Evolutionary conservation across 129 eudicot genomes (phyloP), one percentile per base, ranked within the genome.

Genomic region (Oenanthe sinensis): DNA sequence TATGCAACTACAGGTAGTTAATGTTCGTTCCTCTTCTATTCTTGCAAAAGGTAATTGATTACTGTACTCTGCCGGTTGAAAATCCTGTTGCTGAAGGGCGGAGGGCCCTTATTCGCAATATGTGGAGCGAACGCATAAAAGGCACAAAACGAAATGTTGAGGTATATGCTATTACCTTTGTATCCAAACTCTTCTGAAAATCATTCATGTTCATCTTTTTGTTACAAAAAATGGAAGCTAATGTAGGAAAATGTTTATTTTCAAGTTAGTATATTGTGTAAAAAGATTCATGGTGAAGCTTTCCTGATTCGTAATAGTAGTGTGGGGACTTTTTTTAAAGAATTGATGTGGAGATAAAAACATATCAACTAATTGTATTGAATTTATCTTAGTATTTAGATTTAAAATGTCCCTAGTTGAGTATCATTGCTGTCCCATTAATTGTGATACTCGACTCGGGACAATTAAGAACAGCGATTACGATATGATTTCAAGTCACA

Each of bases 41-140:
- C 77, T 58, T 75, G 42, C 55, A 52, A 79, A 86, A 96, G 99
- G 99, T 96, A 30, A 90, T 96, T 71, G 97, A 96, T 84, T 96
- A 96, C 84, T 87, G 92, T 73, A 90, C 99, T 77, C 96, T 96
- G 81, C 96, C 98, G 50, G 86, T 83, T 83, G 92, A 80, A 47
- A 90, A 79, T 84, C 45, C 91, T 77, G 92, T 90, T 84, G 91
- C 99, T 45, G 99, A 96, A 83, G 97, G 92, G 46, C 89, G 99
- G 52, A 86, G 95, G 77, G 83, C 86, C n/a, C 97, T 96, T 82
- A 92, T 96, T 71, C 96, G 99, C 69, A 92, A 92, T 84, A 96
- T 96, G 99, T 96, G 99, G 99, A 96, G 79, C 69, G 97, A 96
- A 81, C 96, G 99, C 62, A 96, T 96, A 75, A 91, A 87, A 87